phyloP scores from a whole-genome alignment of 805 yeast genomes.

The Danielia oregonensis region DNA sequence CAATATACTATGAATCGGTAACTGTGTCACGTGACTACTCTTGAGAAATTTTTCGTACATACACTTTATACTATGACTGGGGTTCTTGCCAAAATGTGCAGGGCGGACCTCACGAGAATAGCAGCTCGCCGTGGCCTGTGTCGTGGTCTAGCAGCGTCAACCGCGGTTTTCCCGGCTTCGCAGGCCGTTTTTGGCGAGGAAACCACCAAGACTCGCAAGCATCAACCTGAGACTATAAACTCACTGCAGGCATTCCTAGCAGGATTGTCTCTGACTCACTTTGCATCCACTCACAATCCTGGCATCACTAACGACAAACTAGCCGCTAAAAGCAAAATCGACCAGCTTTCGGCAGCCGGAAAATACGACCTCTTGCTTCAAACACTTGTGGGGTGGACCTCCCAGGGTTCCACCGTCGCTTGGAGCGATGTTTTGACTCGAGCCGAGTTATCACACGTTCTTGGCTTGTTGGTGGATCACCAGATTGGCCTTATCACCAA shows the following conservation, averaged over 20 bases:
- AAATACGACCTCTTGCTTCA: conserved; percentile 7
- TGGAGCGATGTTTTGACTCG: conserved; percentile 11
- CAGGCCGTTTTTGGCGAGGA: no score
- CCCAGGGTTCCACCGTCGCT: conserved; percentile 2
- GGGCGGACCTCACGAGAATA: not conserved
- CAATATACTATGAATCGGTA: no score
- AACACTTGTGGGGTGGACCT: conserved; percentile 10
- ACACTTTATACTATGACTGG: not conserved
- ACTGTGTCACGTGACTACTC: not conserved
- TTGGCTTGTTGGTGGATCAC: conserved; percentile 8
- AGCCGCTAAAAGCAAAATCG: conserved; percentile 6
- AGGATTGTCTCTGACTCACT: conserved; percentile 1
- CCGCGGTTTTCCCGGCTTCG: no score
- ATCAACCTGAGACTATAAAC: not conserved
- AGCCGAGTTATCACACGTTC: conserved; percentile 11
- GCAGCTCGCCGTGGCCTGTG: no score
- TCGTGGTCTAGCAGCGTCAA: no score
- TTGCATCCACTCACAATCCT: conserved; percentile 1
- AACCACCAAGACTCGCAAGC: not conserved
- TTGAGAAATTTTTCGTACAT: not conserved
- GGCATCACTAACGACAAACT: not conserved
- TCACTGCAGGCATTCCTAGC: not conserved
- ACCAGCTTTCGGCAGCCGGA: conserved; percentile 6
- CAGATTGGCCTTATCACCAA: conserved; percentile 10
- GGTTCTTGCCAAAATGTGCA: not conserved